A percentile compares a stretch with the other conserved stretches of the same genome.
Conservation (phyloP, 2,329 filamentous ascomycete species). For the Fulvia fulva region DNA sequence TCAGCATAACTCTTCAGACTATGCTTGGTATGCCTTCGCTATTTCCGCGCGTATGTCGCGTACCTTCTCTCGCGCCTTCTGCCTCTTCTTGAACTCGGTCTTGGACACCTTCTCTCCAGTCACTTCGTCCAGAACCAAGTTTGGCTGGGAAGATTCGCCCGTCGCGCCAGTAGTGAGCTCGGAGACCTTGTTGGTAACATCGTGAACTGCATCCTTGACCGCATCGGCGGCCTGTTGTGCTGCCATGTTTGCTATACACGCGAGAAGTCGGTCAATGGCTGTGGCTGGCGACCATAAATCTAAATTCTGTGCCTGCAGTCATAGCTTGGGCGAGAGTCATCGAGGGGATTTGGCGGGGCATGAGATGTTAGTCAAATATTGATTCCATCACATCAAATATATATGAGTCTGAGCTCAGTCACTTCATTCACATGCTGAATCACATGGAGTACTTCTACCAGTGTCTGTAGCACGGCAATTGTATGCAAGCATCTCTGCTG, state of each 20-base stretch:
- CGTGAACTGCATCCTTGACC: slow-evolving; percentile 36
- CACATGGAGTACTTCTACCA: no score
- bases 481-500: no score
- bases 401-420: not conserved
- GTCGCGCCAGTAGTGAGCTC: slow-evolving; percentile 33
- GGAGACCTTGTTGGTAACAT: slow-evolving; percentile 33
- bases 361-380: not conserved
- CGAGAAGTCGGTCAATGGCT: not conserved
- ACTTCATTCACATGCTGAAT: not conserved
- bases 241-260: slow-evolving; percentile 24
- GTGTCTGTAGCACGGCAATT: no score
- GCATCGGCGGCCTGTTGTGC: slow-evolving; percentile 35
- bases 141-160: slow-evolving; percentile 22
- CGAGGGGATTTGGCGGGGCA: not conserved
- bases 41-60: not conserved
- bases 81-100: slow-evolving; percentile 76
- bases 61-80: slow-evolving; percentile 76
- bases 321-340: not conserved
- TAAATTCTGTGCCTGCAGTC: not conserved
- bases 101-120: slow-evolving; percentile 75
- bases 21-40: not conserved
- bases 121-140: slow-evolving; percentile 83
- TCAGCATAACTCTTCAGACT: not conserved
- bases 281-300: not conserved
- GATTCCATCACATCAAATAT: not conserved